phyloP scores from a whole-genome alignment of 2,329 filamentous ascomycete genomes.

The Emergomyces orientalis region DNA sequence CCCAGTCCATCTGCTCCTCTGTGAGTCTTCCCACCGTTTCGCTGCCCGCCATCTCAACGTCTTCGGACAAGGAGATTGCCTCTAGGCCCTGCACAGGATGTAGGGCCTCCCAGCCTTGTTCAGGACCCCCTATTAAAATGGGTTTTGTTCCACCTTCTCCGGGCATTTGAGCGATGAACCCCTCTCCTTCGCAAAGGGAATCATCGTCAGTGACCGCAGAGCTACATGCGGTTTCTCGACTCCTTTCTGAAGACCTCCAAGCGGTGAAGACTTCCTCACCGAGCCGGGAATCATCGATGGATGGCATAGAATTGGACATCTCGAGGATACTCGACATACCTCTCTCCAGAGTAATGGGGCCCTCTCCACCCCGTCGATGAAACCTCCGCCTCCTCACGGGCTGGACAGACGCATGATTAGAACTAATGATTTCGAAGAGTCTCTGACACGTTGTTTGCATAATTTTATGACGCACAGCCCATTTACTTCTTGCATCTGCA shows the following conservation, averaged over 20 bases:
- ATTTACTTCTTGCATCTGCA: neutral
- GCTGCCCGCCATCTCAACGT: neutral
- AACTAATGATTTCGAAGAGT: neutral
- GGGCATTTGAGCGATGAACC: neutral
- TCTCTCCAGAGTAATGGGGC: neutral
- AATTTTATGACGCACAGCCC: neutral
- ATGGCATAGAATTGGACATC: neutral
- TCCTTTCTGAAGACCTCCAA: neutral
- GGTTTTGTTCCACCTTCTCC: neutral
- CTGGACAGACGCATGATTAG: neutral
- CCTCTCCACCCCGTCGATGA: no score
- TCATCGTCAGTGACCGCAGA: neutral
- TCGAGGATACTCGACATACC: neutral
- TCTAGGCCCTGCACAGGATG: neutral
- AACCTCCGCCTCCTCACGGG: neutral
- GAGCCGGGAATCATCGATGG: neutral
- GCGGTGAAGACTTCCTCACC: neutral
- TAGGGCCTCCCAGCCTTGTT: neutral
- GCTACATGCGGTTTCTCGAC: neutral
- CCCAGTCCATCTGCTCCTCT: neutral
- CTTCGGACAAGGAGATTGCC: neutral
- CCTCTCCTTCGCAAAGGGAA: neutral
- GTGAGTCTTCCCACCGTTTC: neutral
- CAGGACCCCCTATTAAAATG: neutral
- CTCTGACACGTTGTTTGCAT: neutral